A percentile compares a stretch with the other conserved stretches of the same genome.
These are phyloP conservation scores for Trypanosoma conorhini DNA, from an alignment of 208 protist species.

Conservation along the genomic window DNA sequence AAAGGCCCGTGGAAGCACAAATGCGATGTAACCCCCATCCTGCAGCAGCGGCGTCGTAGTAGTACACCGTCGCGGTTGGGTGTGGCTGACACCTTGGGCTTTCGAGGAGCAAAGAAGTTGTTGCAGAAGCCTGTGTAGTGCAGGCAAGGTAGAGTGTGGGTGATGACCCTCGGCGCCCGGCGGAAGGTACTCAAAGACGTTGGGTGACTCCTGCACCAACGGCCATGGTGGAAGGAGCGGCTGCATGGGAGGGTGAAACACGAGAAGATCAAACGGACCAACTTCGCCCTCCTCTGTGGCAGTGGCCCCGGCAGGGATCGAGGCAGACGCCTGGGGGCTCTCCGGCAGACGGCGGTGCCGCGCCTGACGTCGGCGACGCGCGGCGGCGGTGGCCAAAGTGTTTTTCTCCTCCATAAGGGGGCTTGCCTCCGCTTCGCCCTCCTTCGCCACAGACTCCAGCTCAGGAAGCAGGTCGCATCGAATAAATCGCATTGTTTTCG, in stretches of 20 bases:
- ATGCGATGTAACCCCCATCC: slow-evolving; percentile 43
- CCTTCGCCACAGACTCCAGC: background rate
- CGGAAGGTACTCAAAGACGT: background rate
- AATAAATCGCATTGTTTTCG: slow-evolving; percentile 25
- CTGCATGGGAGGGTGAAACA: slow-evolving; percentile 42
- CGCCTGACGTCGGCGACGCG: slow-evolving; percentile 26
- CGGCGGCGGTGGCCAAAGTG: slow-evolving; percentile 24
- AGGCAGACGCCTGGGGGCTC: slow-evolving; percentile 1
- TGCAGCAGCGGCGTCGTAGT: slow-evolving; percentile 20
- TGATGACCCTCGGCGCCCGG: slow-evolving; percentile 12
- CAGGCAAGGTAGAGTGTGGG: slow-evolving; percentile 27
- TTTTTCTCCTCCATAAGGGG: background rate
- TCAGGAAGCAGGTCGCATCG: slow-evolving; percentile 30
- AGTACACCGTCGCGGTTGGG: background rate
- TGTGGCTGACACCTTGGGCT: background rate
- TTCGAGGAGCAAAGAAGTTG: slow-evolving; percentile 17
- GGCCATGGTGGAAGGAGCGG: slow-evolving; percentile 31
- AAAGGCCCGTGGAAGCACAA: slow-evolving; percentile 65
- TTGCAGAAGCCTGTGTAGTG: slow-evolving; percentile 31
- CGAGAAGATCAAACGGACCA: slow-evolving; percentile 46
- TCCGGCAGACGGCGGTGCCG: slow-evolving; percentile 5
- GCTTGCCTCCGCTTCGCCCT: background rate
- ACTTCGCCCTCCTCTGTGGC: slow-evolving; percentile 3
- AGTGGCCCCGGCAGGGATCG: background rate
- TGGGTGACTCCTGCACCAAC: slow-evolving; percentile 2